phyloP scores from a whole-genome alignment of 2,329 filamentous ascomycete species.

The Hypomyces perniciosus region DNA sequence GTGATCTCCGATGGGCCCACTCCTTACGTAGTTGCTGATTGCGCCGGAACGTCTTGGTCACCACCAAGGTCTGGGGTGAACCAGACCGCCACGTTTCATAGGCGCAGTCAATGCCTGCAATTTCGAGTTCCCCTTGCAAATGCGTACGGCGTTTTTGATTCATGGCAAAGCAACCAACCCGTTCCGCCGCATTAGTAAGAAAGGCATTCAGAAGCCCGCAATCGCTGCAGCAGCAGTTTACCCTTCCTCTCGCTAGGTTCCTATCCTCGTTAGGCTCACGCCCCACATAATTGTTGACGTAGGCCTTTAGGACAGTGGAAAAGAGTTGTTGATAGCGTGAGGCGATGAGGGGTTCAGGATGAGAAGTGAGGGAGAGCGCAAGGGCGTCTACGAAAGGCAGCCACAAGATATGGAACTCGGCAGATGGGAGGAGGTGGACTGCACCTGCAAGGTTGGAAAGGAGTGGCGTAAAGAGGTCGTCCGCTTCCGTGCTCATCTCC shows the following conservation, averaged over 20 bases:
- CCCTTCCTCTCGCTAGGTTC: no score
- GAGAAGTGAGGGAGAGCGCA: constrained; percentile 10
- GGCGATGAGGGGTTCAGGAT: constrained; percentile 7
- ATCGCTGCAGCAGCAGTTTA: constrained; percentile 19
- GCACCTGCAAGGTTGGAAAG: constrained; percentile 14
- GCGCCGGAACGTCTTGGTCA: constrained; percentile 19
- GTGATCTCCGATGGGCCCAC: not conserved
- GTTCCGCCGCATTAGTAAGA: constrained; percentile 14
- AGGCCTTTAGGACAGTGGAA: constrained; percentile 17
- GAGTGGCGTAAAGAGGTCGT: constrained; percentile 16
- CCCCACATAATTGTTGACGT: constrained; percentile 19
- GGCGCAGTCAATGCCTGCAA: constrained; percentile 14
- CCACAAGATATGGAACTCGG: constrained; percentile 23
- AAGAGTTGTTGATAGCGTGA: constrained; percentile 21
- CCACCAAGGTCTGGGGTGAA: constrained; percentile 15
- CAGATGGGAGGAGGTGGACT: constrained; percentile 10
- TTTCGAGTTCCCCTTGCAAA: constrained; percentile 16
- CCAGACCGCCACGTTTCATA: constrained; percentile 14
- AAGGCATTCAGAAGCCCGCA: constrained; percentile 23
- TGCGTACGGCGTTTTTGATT: constrained; percentile 17
- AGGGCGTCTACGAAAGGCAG: constrained; percentile 24
- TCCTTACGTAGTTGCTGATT: not conserved
- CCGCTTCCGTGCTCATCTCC: constrained; percentile 13
- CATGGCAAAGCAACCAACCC: constrained; percentile 12
- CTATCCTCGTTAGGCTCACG: constrained; percentile 12